Evolutionary conservation across 139 green algal genomes (phyloP), one percentile per base, ranked within the genome.

Genomic region (Chlorella sp.): DNA sequence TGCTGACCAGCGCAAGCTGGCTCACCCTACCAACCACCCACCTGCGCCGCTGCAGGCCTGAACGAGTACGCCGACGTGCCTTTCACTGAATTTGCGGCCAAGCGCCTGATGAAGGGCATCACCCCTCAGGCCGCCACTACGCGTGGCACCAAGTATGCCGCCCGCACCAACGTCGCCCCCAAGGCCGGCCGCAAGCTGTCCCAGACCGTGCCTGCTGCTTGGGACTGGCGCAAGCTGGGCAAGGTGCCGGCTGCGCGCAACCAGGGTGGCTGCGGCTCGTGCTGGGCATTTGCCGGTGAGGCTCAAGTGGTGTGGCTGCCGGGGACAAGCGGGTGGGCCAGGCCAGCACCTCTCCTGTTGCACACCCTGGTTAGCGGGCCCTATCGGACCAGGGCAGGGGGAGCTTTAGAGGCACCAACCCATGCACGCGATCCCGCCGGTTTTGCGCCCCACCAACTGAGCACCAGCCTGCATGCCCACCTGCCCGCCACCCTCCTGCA

Each of bases 221-320:
- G 46, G 30, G 72, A 78, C 72, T 78, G 72, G 72, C 46, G 72
- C 43, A 41, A n/a, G 28, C 46, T 30, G 30, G 72, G 72, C 72
- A 78, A 78, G 32, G 72, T 78, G 72, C 72, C 72, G 17, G 26
- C 72, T 1, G 13, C 28, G 0, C 72, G 72, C 43, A 36, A 78
- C 72, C 72, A 78, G 72, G 72, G 43, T 30, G 70, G 72, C 72
- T 78, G 72, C 70, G 72, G 72, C 44, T 73, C 67, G 13, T 43
- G 65, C n/a, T 73, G 65, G n/a, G 65, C 34, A 24, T 54, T 43
- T 43, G 38, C 36, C 14, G 28, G 22, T 34, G 24, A 46, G 8
- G 16, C 22, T 34, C 30, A 24, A 24, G 28, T 20, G 70, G 70
- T 34, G 19, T 46, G 3, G n/a, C 7, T 43, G 32, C 32, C 32